Base-by-base conservation (phyloP, 1,284 basidiomycete species). In the Vanrija sp. region DNA sequence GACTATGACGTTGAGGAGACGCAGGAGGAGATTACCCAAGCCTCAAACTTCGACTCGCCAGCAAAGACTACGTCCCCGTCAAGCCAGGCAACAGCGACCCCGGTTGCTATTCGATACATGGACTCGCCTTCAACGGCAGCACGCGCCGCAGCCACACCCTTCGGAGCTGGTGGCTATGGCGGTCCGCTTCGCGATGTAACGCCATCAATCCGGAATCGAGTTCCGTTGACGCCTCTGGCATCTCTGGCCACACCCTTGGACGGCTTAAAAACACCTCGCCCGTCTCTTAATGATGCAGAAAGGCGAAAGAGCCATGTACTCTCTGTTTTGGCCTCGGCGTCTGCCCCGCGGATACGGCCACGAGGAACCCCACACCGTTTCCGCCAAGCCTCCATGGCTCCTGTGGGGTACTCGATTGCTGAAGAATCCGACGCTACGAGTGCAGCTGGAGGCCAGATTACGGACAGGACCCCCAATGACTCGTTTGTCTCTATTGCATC, bases 401-500 rank as follows among this genome's bases (percentile, higher is more conserved):
- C 66, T 4, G 49, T 55, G 3, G 51, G 65, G 1, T 60, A 66
- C 8, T 67, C 68, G 0, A 67, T 70, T 18, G 39, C 52, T 6
- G 68, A 71, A 29, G 67, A 69, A 46, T 59, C 60, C 14, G 57
- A 38, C 26, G 14, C 52, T 12, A n/a, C 44, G 23, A 43, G 38
- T n/a, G 29, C 51, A 19, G 43, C 38, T 29, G 28, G 28, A 29
- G 5, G 12, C 14, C 9, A 34, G 0, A 12, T 34, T 29, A 12
- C 34, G 14, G 34, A 34, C 5, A 12, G 34, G 34, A 34, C 34
- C 9, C 55, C 21, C 12, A 65, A 75, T 49, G 64, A 71, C n/a
- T 77, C 75, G 3, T 74, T 71, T 47, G 66, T 73, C 5, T 76
- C 75, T 9, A 58, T 76, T 12, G 70, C 75, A 1, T 76, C 75